Conservation (phyloP, 768 basidiomycete genomes). For the Tricholoma bakamatsutake region DNA sequence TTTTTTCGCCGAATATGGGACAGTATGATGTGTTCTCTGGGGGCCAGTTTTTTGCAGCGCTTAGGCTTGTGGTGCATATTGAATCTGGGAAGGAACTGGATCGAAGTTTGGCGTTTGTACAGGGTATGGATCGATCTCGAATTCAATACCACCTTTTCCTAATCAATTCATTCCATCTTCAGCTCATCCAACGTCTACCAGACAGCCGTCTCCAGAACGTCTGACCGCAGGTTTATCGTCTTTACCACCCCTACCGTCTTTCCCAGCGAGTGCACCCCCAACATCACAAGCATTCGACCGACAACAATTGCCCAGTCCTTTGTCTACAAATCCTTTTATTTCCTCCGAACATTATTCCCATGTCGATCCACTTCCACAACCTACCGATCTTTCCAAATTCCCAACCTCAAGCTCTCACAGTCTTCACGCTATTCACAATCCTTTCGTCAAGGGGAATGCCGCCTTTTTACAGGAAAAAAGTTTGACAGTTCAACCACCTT, state of each 20-base stretch:
- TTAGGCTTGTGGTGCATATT: conserved; percentile 61
- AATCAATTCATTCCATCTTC: background rate
- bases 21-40: conserved; percentile 51
- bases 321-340: background rate
- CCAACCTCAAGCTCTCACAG: background rate
- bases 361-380: conserved; percentile 11
- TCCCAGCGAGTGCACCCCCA: background rate
- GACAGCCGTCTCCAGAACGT: background rate
- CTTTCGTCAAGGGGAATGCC: conserved; percentile 28
- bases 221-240: background rate
- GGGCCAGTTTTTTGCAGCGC: conserved; percentile 72
- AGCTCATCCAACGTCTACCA: background rate
- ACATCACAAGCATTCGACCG: background rate
- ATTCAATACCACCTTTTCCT: background rate
- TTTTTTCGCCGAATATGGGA: conserved; percentile 53
- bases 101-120: conserved; percentile 63
- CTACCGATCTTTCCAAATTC: background rate
- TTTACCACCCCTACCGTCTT: background rate
- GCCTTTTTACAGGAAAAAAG: background rate
- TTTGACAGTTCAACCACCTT: background rate
- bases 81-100: conserved; percentile 59
- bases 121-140: conserved; percentile 42
- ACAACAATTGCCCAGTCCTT: background rate
- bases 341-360: background rate
- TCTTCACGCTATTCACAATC: conserved; percentile 29